Evolutionary conservation across 2,329 filamentous ascomycete genomes (phyloP), one percentile per base, ranked within the genome.

Genomic region (Xylaria sp.): DNA sequence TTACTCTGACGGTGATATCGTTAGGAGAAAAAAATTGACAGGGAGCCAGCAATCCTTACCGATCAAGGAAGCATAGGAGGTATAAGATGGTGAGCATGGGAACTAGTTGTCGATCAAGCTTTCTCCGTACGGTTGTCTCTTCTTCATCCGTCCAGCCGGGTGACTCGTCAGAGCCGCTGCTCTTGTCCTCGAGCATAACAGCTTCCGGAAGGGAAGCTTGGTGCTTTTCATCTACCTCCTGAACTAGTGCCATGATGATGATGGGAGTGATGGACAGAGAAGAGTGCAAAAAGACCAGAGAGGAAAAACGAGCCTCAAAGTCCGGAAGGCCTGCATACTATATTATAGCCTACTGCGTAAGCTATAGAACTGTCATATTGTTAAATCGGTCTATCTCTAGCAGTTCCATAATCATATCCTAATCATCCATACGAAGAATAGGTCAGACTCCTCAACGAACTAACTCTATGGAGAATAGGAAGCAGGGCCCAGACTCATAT

Each of bases 41-140:
- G 60, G 4, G 9, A 28, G 25, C 23, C 12, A 59, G 18, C 25
- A 31, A 25, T 18, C 12, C 73, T 8, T 75, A 79, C 77, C 77
- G 72, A 58, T 84, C 81, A 66, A 85, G 78, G 73, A 87, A 86
- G 74, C 85, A 87, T 15, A 88, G 77, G 70, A 88, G 79, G 73
- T 88, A 88, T 13, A 88, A 76, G 8, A 86, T 73, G 0, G 86
- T 88, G 12, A 87, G 84, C 28, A 85, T 76, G 0, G 86, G 86
- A 20, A 88, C 82, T 31, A 85, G 81, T 69, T 85, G 83, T 78
- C 80, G 82, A 76, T 88, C 86, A 51, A 88, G 79, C 78, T 86
- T 87, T 71, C 81, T 83, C 67, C 85, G 81, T 20, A 88, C 78
- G 0, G 74, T 76, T 20, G 76, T 81, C 77, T 88, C 86, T 71